Base-by-base conservation (phyloP, 306 rosid genomes). In the Ammopiptanthus mongolicus region DNA sequence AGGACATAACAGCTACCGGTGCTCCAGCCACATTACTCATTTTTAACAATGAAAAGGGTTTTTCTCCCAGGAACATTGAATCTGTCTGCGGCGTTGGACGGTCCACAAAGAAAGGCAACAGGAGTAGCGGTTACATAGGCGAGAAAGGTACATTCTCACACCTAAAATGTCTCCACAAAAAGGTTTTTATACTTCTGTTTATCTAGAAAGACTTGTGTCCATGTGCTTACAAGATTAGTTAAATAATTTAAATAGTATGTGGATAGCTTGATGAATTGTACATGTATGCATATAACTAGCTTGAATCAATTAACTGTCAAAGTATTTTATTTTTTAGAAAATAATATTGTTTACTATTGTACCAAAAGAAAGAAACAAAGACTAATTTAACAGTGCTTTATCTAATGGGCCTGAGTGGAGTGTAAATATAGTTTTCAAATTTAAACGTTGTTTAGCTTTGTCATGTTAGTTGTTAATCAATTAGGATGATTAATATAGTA, bases 41-140 rank as follows among this genome's bases (percentile, higher is more conserved):
- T 53, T 87, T 88, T 67, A 93, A 90, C 87, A 93, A 90, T 34
- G 98, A 93, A 77, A 83, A 65, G 48, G 98, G 98, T 0, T 90
- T 93, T 52, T 87, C 95, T 17, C 23, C 55, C 0, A 75, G 28
- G 48, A 90, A 93, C 71, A 86, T 93, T 0, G 93, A 87, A 0
- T 93, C 96, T 62, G 87, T 93, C 59, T 93, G 98, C 65, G 84
- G 98, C 46, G 85, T 93, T 39, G 98, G 96, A 51, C 75, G 87
- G 6, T 93, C 98, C 52, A 93, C 96, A 9, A 93, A 93, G 84
- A 87, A 86, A 77, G 88, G 87, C 78, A 73, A 81, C 80, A 76
- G 96, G 34, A 82, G 82, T 53, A 71, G 81, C 3, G 96, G 95
- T 21, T 93, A 88, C 83, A 93, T 93, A 5, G 98, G 98, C 23